These are phyloP conservation scores for Saccharomyces pastorianus DNA, from an alignment of 1,139 yeast species.

Conservation along the genomic window DNA sequence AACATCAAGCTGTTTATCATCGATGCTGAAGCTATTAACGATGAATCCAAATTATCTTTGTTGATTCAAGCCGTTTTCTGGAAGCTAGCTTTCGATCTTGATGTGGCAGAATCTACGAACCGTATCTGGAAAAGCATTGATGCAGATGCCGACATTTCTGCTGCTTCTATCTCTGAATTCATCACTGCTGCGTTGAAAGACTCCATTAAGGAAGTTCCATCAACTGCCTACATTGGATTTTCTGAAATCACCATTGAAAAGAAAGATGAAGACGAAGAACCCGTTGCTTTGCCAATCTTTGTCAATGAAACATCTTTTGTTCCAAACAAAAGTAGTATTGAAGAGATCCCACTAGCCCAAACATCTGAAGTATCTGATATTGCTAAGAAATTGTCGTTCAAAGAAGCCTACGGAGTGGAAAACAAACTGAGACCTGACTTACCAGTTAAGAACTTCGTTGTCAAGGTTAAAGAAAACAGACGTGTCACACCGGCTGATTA, in stretches of 20 bases:
- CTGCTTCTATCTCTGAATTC: conserved; percentile 2
- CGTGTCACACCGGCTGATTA: conserved; percentile 86
- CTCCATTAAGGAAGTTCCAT: conserved; percentile 29
- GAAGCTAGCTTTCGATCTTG: conserved; percentile 45
- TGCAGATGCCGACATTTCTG: neutral
- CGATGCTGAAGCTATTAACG: conserved; percentile 52
- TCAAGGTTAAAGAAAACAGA: conserved; percentile 84
- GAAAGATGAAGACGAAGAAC: conserved; percentile 11
- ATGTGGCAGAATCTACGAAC: conserved; percentile 1
- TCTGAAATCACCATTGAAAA: conserved; percentile 30
- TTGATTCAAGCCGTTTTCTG: conserved; percentile 77
- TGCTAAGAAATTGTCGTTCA: conserved; percentile 67
- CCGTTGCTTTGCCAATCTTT: conserved; percentile 39
- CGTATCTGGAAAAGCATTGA: conserved; percentile 1
- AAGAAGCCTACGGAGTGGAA: conserved; percentile 61
- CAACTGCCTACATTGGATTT: conserved; percentile 3
- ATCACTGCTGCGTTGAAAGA: conserved; percentile 33
- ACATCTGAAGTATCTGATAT: conserved; percentile 45
- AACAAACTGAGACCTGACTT: conserved; percentile 77
- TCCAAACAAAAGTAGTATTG: conserved; percentile 45
- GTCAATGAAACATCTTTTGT: conserved; percentile 52
- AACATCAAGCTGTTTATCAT: conserved; percentile 45
- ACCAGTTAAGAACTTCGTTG: conserved; percentile 77
- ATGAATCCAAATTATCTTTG: conserved; percentile 60
- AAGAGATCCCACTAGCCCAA: conserved; percentile 33